Evolutionary conservation across 306 rosid genomes (phyloP), one percentile per base, ranked within the genome.

Genomic region (Mimosa bimucronata): DNA sequence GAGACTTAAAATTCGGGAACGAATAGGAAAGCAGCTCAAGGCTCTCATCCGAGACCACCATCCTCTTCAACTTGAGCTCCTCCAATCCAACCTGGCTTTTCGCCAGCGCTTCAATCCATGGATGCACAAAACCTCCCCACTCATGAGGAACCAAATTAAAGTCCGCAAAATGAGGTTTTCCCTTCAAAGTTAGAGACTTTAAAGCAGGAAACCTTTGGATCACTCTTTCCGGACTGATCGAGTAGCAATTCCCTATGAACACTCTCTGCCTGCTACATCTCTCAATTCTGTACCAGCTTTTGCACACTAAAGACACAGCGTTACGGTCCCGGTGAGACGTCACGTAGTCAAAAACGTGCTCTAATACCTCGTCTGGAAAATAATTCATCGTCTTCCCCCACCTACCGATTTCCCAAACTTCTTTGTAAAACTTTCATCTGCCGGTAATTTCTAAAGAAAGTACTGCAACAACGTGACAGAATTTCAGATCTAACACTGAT

Each of bases 131-230:
- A 45, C 96, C 98, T 11, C 99, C 98, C 98, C 99, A 95, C 9
- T 80, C 97, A 53, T 83, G 64, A 26, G 97, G 98, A 25, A 95
- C 97, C 92, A 92, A 77, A 88, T 90, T 92, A 86, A 95, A 95
- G 87, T 95, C 98, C 0, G 98, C 97, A 73, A 95, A 95, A 90
- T 91, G 99, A 77, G 99, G 99, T 52, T 91, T 95, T 12, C 99
- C 99, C 66, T 95, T 95, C 80, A 95, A 78, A 82, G 96, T 91
- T 11, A 95, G 76, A 26, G 97, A 86, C 67, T 85, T 92, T 0
- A 95, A 68, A 37, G 81, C 86, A 2, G 93, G 97, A 74, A 95
- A 95, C 81, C 97, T 89, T 16, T 52, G 76, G 61, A 93, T 76
- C 80, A 94, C 72, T 85, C 92, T 91, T 88, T 88, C 94, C 5